Evolutionary conservation across 495 filamentous ascomycete species (phyloP).

Genomic region (Acidiella bohemica): DNA sequence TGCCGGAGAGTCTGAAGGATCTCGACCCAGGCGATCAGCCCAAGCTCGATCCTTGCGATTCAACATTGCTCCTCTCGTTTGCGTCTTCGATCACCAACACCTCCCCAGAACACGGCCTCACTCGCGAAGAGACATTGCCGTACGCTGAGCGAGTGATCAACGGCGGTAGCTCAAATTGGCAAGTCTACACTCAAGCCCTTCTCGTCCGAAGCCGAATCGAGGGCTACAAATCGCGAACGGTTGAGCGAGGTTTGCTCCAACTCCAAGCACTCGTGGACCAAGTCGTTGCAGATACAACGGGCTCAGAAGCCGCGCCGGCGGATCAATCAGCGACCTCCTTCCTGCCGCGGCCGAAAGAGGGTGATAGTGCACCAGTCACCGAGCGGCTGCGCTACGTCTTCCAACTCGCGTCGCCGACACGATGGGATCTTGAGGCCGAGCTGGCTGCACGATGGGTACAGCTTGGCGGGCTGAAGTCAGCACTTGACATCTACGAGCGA

Average conservation of each 20-base stretch:
- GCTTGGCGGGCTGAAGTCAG: constrained; percentile 74
- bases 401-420: constrained; percentile 63
- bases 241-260: constrained; percentile 81
- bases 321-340: constrained; percentile 52
- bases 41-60: constrained; percentile 66
- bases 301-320: constrained; percentile 6
- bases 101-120: constrained; percentile 68
- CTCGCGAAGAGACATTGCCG: constrained; percentile 80
- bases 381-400: constrained; percentile 75
- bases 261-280: constrained; percentile 95
- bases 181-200: constrained; percentile 88
- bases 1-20: constrained; percentile 45
- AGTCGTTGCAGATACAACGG: constrained; percentile 74
- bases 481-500: constrained; percentile 90
- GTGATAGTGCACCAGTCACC: constrained; percentile 60
- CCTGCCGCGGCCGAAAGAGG: constrained; percentile 60
- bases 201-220: constrained; percentile 82
- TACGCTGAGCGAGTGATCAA: constrained; percentile 80
- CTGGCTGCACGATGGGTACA: constrained; percentile 80
- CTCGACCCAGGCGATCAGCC: constrained; percentile 72
- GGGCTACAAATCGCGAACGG: constrained; percentile 65
- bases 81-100: constrained; percentile 83
- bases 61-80: constrained; percentile 67
- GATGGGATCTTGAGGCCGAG: constrained; percentile 91
- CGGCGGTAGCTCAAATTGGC: constrained; percentile 90